Conservation (phyloP, 2,329 filamentous ascomycete species). For the Cercospora sp. region DNA sequence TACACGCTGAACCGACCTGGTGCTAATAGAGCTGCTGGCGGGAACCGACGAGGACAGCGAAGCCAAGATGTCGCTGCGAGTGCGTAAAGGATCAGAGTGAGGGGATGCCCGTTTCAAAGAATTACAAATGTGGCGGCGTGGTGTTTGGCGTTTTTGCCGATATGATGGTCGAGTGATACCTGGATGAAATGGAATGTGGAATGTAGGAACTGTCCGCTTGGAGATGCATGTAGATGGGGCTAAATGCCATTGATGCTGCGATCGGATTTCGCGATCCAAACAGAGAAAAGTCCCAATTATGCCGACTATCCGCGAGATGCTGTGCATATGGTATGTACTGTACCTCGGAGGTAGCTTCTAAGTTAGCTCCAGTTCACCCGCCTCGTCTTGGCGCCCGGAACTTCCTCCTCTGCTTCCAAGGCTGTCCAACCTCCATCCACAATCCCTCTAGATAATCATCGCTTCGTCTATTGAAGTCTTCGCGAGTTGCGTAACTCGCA, state of each 20-base stretch:
- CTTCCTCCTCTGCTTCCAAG: neutral
- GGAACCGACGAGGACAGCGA: constrained; percentile 14
- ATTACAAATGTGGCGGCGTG: neutral
- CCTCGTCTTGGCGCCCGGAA: neutral
- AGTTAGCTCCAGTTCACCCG: neutral
- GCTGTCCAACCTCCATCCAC: neutral
- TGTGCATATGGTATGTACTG: neutral
- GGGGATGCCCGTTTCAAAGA: neutral
- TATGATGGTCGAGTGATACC: neutral
- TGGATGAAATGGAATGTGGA: neutral
- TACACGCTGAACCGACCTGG: constrained; percentile 60
- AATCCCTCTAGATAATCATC: neutral
- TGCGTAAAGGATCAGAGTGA: constrained; percentile 18
- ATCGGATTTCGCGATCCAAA: neutral
- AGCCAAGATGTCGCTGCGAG: constrained; percentile 27
- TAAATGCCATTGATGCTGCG: neutral
- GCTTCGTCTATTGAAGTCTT: too few relatives aligned
- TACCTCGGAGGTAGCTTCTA: neutral
- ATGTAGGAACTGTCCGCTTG: neutral
- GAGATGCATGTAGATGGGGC: neutral
- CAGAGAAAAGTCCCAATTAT: neutral
- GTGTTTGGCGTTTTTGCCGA: neutral
- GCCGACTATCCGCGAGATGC: neutral
- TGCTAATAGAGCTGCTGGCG: constrained; percentile 36
- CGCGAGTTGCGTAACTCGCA: too few relatives aligned